A percentile compares a stretch with the other conserved stretches of the same genome.
Evolutionary conservation across 1,284 basidiomycete genomes (phyloP).

Genomic region (Leccinum fallax): DNA sequence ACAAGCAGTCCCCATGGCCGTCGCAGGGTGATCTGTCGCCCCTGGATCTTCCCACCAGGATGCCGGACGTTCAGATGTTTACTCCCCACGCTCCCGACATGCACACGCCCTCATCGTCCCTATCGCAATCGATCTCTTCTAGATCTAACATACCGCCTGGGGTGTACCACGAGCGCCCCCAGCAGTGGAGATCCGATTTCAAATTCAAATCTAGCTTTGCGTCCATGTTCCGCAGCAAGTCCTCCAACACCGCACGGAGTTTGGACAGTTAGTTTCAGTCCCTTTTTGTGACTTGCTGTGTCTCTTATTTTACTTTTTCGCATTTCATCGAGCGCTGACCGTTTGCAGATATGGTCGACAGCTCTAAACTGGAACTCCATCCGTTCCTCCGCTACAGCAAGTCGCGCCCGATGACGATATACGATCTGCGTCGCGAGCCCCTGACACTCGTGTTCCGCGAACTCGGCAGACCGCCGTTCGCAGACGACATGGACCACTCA

Average conservation of each 20-base stretch:
- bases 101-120: slow-evolving; percentile 34
- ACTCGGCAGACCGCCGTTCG: slow-evolving; percentile 37
- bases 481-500: slow-evolving; percentile 45
- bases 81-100: slow-evolving; percentile 22
- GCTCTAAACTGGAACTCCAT: slow-evolving; percentile 31
- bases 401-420: slow-evolving; percentile 31
- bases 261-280: slow-evolving; percentile 20
- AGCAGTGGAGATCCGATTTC: slow-evolving; percentile 35
- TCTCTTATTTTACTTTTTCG: background rate
- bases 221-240: slow-evolving; percentile 33
- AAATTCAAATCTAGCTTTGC: slow-evolving; percentile 36
- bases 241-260: slow-evolving; percentile 19
- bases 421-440: slow-evolving; percentile 41
- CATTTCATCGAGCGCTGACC: background rate
- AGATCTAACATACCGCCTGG: slow-evolving; percentile 12
- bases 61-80: slow-evolving; percentile 25
- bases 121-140: slow-evolving; percentile 22
- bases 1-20: slow-evolving; percentile 24
- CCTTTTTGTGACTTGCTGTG: background rate
- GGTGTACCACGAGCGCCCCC: slow-evolving; percentile 27
- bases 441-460: slow-evolving; percentile 44
- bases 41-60: slow-evolving; percentile 20
- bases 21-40: slow-evolving; percentile 31
- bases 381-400: slow-evolving; percentile 27
- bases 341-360: slow-evolving; percentile 26